These are phyloP conservation scores for Exidia glandulosa DNA, from an alignment of 768 basidiomycete species.

Conservation along the genomic window DNA sequence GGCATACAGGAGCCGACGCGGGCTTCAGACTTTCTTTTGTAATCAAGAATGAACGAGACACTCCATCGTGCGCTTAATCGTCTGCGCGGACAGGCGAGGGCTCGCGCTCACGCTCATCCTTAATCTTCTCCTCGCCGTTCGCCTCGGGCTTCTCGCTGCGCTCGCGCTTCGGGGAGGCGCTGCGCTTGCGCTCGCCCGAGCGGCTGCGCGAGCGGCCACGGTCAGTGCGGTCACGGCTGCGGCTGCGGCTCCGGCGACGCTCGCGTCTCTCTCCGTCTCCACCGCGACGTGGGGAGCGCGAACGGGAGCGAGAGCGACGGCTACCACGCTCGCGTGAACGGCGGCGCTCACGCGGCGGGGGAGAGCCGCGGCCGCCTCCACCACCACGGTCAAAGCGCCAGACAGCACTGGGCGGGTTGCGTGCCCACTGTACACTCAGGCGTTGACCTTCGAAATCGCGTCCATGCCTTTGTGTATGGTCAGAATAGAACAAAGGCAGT, in stretches of 20 bases:
- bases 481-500: neutral
- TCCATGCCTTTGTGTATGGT: slow-evolving; percentile 47
- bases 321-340: slow-evolving; percentile 1
- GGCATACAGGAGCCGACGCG: too few species aligned
- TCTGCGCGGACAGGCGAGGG: neutral
- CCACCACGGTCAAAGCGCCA: slow-evolving; percentile 57
- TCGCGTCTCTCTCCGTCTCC: slow-evolving; percentile 5
- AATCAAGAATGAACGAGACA: too few species aligned
- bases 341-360: slow-evolving; percentile 25
- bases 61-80: neutral
- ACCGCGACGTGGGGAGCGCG: slow-evolving; percentile 1
- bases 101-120: neutral
- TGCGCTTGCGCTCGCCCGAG: neutral
- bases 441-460: slow-evolving; percentile 62
- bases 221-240: slow-evolving; percentile 5
- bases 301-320: slow-evolving; percentile 12
- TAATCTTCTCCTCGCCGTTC: neutral
- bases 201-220: slow-evolving; percentile 1
- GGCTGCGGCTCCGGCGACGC: slow-evolving; percentile 5
- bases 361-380: slow-evolving; percentile 11
- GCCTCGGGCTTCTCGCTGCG: neutral
- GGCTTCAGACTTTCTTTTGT: too few species aligned
- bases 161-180: neutral
- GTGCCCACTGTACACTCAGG: slow-evolving; percentile 77
- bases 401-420: slow-evolving; percentile 71